Evolutionary conservation across 805 yeast species (phyloP), one percentile per base, ranked within the genome.

Genomic region (Candida awuae): DNA sequence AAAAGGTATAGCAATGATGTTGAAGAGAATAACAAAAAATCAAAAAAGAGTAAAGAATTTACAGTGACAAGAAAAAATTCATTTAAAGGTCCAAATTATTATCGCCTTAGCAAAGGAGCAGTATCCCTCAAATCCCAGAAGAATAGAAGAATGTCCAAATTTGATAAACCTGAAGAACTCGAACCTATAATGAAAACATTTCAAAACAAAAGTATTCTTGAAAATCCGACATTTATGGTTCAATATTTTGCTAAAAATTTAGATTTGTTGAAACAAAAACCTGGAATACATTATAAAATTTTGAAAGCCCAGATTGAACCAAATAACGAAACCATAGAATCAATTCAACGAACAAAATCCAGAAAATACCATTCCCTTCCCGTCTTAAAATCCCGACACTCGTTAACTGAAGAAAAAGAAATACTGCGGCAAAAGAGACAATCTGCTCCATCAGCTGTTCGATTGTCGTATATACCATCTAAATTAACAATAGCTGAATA

Each of bases 191-290:
- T 43, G 14, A 33, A 40, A n/a, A 17, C 37, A 12, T 23, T 29
- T 21, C 38, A 42, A 10, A 29, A 39, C 13, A 32, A 29, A 14
- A 37, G 35, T 9, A 14, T 42, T 2, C 12, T 25, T 5, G 49
- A 45, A 19, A 42, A 38, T 23, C 49, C 49, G 12, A 28, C 41
- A 3, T 39, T 35, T 35, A 40, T 45, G 46, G 33, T 45, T 16
- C 44, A 43, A 25, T 45, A 45, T 31, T 45, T 45, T 25, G 37
- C 43, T 2, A 43, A 35, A 13, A 45, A 32, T 4, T 16, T 41
- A 10, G 40, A 43, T 17, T 18, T 45, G 8, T 16, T 45, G 5
- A 45, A 45, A n/a, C 37, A 40, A 26, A 28, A 45, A 22, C 49
- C 49, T 4, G 20, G 17, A 8, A 22, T 45, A 9, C 37, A 35